Evolutionary conservation across 495 filamentous ascomycete genomes (phyloP).

Genomic region (Tuber calosporum): DNA sequence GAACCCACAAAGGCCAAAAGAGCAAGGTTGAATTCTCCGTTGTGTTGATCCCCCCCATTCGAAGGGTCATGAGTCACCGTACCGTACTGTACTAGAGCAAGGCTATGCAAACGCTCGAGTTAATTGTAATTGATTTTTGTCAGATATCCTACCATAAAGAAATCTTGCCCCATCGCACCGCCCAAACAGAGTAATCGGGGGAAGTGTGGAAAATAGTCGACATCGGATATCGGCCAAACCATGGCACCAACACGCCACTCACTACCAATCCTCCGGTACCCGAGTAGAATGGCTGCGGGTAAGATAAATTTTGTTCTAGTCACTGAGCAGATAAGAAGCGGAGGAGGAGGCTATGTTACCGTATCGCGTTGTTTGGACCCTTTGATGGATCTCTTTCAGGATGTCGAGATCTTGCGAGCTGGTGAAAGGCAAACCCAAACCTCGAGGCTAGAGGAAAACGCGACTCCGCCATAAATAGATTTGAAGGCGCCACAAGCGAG

Average conservation of each 20-base stretch:
- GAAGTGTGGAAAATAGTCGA: neutral
- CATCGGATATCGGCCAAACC: neutral
- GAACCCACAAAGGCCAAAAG: neutral
- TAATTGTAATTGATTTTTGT: neutral
- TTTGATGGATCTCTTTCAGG: neutral
- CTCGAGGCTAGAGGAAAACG: neutral
- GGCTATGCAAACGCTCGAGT: neutral
- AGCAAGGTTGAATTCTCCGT: neutral
- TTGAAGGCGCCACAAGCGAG: neutral
- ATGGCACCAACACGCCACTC: neutral
- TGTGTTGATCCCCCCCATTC: too few species aligned
- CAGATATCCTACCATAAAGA: neutral
- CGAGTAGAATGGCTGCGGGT: neutral
- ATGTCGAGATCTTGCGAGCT: neutral
- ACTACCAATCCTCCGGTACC: neutral
- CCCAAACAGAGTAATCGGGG: neutral
- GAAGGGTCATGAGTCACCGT: too few species aligned
- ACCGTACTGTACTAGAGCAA: neutral
- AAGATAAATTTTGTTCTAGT: neutral
- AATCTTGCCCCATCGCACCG: neutral
- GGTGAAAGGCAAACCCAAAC: neutral
- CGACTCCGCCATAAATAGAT: neutral
- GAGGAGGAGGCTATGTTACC: neutral
- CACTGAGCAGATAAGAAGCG: neutral
- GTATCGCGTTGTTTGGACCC: neutral